phyloP scores from a whole-genome alignment of 1,139 yeast species.

The Candida frijolesensis region DNA sequence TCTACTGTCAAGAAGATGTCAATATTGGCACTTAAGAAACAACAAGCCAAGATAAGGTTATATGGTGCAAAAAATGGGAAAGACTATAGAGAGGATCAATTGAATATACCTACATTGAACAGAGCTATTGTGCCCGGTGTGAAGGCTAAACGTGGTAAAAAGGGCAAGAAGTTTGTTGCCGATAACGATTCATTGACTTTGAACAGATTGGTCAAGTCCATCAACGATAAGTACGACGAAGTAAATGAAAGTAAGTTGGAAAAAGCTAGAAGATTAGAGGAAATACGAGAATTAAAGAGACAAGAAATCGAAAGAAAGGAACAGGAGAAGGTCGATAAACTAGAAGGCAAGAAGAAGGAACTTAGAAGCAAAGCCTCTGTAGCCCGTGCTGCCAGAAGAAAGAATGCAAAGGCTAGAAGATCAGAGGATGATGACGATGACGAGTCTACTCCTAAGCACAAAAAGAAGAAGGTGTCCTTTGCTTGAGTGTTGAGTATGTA shows the following conservation, averaged over 20 bases:
- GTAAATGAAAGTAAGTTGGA: slow-evolving; percentile 90
- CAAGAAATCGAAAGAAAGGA: slow-evolving; percentile 87
- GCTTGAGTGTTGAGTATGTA: slow-evolving; percentile 25
- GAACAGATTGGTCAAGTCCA: slow-evolving; percentile 71
- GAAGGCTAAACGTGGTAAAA: slow-evolving; percentile 75
- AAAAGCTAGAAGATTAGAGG: slow-evolving; percentile 85
- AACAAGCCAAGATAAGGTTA: slow-evolving; percentile 62
- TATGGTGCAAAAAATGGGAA: slow-evolving; percentile 71
- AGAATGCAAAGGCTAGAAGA: slow-evolving; percentile 58
- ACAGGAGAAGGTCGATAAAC: slow-evolving; percentile 62
- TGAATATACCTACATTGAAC: slow-evolving; percentile 77
- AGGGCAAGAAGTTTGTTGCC: slow-evolving; percentile 86
- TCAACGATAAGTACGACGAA: slow-evolving; percentile 79
- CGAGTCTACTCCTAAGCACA: slow-evolving; percentile 20
- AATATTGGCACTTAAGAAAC: slow-evolving; percentile 61
- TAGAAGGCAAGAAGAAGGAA: slow-evolving; percentile 79
- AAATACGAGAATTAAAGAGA: slow-evolving; percentile 81
- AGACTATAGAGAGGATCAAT: slow-evolving; percentile 74
- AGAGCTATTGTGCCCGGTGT: slow-evolving; percentile 87
- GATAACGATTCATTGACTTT: slow-evolving; percentile 68
- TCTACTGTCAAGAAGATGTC: slow-evolving; percentile 53
- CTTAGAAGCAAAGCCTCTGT: slow-evolving; percentile 68
- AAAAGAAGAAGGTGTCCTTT: slow-evolving; percentile 44
- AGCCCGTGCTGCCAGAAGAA: slow-evolving; percentile 71
- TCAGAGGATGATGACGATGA: slow-evolving; percentile 33